Conservation (phyloP, 2,329 filamentous ascomycete species). For the Emericellopsis cladophorae region DNA sequence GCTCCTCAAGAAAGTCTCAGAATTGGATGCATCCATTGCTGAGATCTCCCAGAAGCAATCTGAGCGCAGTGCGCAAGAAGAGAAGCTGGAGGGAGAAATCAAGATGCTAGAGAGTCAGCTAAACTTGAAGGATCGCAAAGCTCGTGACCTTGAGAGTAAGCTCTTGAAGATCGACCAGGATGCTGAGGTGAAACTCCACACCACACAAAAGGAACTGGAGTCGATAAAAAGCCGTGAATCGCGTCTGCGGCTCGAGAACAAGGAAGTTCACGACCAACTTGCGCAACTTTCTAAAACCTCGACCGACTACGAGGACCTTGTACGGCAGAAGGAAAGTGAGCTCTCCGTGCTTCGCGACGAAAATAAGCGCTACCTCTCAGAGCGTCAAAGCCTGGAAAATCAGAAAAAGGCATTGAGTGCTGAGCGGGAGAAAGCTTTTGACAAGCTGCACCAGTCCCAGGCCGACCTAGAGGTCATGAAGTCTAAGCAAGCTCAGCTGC, state of each 20-base stretch:
- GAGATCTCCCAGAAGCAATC: constrained; percentile 60
- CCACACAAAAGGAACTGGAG: constrained; percentile 68
- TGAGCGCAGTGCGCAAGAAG: constrained; percentile 64
- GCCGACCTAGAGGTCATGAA: constrained; percentile 80
- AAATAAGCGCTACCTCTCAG: constrained; percentile 69
- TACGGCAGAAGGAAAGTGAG: constrained; percentile 90
- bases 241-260: constrained; percentile 68
- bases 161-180: constrained; percentile 80
- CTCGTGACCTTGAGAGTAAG: constrained; percentile 75
- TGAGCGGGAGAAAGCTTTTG: constrained; percentile 69
- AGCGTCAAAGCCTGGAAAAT: constrained; percentile 65
- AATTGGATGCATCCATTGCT: constrained; percentile 58
- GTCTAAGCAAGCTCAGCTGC: constrained; percentile 70
- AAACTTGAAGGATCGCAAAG: constrained; percentile 76
- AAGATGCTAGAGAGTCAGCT: constrained; percentile 88
- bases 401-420: constrained; percentile 59
- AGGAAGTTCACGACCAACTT: constrained; percentile 72
- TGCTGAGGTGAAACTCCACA: constrained; percentile 70
- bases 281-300: constrained; percentile 81
- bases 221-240: constrained; percentile 61
- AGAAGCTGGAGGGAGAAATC: constrained; percentile 67
- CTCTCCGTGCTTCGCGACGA: constrained; percentile 74
- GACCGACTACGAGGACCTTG: constrained; percentile 87
- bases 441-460: constrained; percentile 69
- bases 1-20: constrained; percentile 51